These are phyloP conservation scores for Dendrocalamus sinicus DNA, from an alignment of 176 grass and related monocot genomes.

Conservation along the genomic window DNA sequence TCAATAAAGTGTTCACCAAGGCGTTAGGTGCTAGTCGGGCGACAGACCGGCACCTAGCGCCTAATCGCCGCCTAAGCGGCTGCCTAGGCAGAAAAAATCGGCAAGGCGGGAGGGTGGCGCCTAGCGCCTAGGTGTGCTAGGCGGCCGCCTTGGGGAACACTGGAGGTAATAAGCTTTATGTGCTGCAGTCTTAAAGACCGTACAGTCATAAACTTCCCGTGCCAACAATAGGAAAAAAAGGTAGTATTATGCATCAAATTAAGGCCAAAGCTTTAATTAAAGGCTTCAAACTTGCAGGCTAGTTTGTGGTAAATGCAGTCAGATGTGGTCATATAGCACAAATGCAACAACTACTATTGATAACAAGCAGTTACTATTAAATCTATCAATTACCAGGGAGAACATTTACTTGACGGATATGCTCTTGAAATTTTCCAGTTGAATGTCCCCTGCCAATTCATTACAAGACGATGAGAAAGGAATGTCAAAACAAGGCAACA, in stretches of 20 bases:
- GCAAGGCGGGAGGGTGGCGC: no score
- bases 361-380: neutral
- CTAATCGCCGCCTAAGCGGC: no score
- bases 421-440: conserved; percentile 49
- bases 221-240: neutral
- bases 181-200: neutral
- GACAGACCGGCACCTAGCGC: no score
- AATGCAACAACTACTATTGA: neutral
- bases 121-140: no score
- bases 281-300: conserved; percentile 11
- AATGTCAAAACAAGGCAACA: conserved; percentile 30
- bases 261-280: conserved; percentile 13
- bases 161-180: neutral
- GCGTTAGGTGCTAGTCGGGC: no score
- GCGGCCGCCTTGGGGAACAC: neutral
- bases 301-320: conserved; percentile 1
- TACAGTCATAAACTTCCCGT: neutral
- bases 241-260: neutral
- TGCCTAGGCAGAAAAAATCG: no score
- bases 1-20: no score
- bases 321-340: conserved; percentile 13
- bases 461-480: conserved; percentile 4
- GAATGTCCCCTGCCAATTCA: conserved; percentile 51
- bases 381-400: conserved; percentile 71
- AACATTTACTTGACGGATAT: conserved; percentile 61